These are phyloP conservation scores for Aristolochia californica DNA, from an alignment of 164 flowering plant genomes.

Conservation along the genomic window DNA sequence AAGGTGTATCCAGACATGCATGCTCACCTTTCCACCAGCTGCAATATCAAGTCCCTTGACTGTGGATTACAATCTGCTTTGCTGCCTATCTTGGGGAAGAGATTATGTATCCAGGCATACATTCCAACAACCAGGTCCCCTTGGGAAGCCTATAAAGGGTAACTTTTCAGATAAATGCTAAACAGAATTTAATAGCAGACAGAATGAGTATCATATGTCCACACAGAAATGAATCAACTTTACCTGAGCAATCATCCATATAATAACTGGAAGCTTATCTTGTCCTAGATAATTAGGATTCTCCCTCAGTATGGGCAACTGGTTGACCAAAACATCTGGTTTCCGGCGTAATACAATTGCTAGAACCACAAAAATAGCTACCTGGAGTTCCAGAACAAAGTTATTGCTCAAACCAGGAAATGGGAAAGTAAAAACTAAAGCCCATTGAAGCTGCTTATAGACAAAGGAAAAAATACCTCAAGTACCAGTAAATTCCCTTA, in stretches of 20 bases:
- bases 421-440: too few species aligned
- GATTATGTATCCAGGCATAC: constrained; percentile 53
- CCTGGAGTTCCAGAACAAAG: constrained; percentile 29
- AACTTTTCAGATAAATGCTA: not conserved
- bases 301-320: constrained; percentile 48
- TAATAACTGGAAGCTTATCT: constrained; percentile 69
- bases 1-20: not conserved
- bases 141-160: constrained; percentile 48
- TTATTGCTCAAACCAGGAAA: not conserved
- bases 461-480: too few species aligned
- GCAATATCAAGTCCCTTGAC: constrained; percentile 79
- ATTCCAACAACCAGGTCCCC: constrained; percentile 76
- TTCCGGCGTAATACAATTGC: constrained; percentile 68
- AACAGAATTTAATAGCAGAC: not conserved
- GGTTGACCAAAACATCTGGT: constrained; percentile 55
- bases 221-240: not conserved
- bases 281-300: constrained; percentile 72
- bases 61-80: constrained; percentile 67
- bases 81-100: constrained; percentile 56
- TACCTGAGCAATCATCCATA: constrained; percentile 88
- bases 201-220: not conserved
- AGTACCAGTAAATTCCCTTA: too few species aligned
- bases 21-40: constrained; percentile 71
- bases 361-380: constrained; percentile 73
- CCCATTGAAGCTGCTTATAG: too few species aligned